Evolutionary conservation across 352 stramenopile genomes (phyloP).

Genomic region (Phytophthora ohioensis): DNA sequence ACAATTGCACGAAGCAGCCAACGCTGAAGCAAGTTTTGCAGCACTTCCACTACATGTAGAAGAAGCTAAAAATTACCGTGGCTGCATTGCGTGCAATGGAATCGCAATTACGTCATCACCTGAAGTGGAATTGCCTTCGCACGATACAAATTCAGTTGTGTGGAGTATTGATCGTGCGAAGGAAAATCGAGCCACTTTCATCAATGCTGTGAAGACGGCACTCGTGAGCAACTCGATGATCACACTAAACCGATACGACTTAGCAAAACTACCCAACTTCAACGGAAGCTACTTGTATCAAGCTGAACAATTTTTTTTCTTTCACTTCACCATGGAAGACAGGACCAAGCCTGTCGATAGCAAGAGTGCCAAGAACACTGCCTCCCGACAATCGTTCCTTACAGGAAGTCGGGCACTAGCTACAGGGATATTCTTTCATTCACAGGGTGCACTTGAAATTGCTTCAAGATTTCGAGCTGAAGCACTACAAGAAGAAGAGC

Average conservation of each 20-base stretch:
- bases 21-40: slow-evolving; percentile 10
- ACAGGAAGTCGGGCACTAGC: slow-evolving; percentile 21
- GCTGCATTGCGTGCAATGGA: slow-evolving; percentile 22
- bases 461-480: slow-evolving; percentile 17
- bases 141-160: slow-evolving; percentile 5
- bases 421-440: slow-evolving; percentile 44
- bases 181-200: slow-evolving; percentile 49
- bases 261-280: neutral
- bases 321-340: slow-evolving; percentile 45
- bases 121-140: neutral
- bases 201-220: slow-evolving; percentile 55
- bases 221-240: slow-evolving; percentile 46
- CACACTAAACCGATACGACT: slow-evolving; percentile 35
- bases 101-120: slow-evolving; percentile 25
- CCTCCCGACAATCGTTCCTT: slow-evolving; percentile 41
- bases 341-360: slow-evolving; percentile 3
- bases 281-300: slow-evolving; percentile 13
- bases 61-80: slow-evolving; percentile 16
- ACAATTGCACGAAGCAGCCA: slow-evolving; percentile 44
- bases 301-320: slow-evolving; percentile 47
- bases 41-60: slow-evolving; percentile 11
- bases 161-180: slow-evolving; percentile 39
- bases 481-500: slow-evolving; percentile 10
- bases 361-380: slow-evolving; percentile 9
- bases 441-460: slow-evolving; percentile 37